Base-by-base conservation (phyloP, 139 green algal species). In the Ettlia oleoabundans region DNA sequence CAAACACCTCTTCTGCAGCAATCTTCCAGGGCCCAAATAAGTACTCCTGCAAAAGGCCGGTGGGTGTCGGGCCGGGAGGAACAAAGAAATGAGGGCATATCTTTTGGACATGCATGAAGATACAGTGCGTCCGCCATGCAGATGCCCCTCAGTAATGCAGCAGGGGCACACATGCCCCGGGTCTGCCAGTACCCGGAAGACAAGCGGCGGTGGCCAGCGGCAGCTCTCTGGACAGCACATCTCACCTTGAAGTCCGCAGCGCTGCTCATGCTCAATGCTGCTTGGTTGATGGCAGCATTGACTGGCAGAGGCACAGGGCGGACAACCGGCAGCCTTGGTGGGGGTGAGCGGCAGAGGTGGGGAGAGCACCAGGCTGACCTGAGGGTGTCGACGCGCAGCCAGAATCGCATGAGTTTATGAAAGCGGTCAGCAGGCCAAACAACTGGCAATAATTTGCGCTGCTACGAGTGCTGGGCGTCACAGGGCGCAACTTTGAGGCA, bases 21-120 rank as follows among this genome's bases (percentile, higher is more conserved):
- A 98, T 94, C 1, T 74, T 84, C 52, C 87, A 92, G 1, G 89
- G 92, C 0, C 95, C 95, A 80, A 98, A 98, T 5, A 55, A 35
- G 37, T 83, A 81, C 18, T 88, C 78, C 84, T 88, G 84, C 42
- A 72, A n/a, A 10, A 58, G 10, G 47, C n/a, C n/a, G n/a, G n/a
- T n/a, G n/a, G n/a, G n/a, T n/a, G n/a, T n/a, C n/a, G n/a, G n/a
- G n/a, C n/a, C n/a, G n/a, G n/a, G n/a, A n/a, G n/a, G n/a, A n/a
- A n/a, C n/a, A n/a, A n/a, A n/a, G n/a, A n/a, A n/a, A n/a, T n/a
- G n/a, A n/a, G n/a, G n/a, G n/a, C n/a, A n/a, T n/a, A n/a, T n/a
- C n/a, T n/a, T n/a, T n/a, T n/a, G n/a, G n/a, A n/a, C n/a, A n/a
- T n/a, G n/a, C n/a, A n/a, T n/a, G n/a, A n/a, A n/a, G n/a, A n/a